A percentile compares a stretch with the other conserved stretches of the same genome.
These are phyloP conservation scores for Ligustrum vulgare DNA, from an alignment of 257 asterid genomes.

Conservation along the genomic window DNA sequence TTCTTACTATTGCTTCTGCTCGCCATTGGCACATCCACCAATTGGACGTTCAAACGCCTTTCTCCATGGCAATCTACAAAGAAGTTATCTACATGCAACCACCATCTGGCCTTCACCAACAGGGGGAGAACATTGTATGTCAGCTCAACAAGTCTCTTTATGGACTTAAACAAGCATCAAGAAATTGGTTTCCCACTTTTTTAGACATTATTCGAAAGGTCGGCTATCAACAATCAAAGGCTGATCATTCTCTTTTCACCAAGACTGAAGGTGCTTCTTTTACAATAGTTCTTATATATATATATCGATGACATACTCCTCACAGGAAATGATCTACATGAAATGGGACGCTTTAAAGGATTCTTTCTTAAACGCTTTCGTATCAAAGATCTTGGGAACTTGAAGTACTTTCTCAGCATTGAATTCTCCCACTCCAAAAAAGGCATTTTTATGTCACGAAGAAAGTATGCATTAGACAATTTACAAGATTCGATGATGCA, in stretches of 20 bases:
- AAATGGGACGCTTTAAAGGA: not conserved
- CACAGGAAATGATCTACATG: constrained; percentile 1
- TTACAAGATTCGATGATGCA: not conserved
- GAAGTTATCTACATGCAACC: constrained; percentile 10
- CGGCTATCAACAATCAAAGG: too few relatives aligned
- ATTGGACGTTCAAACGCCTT: too few relatives aligned
- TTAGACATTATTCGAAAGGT: too few relatives aligned
- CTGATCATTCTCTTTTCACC: not conserved
- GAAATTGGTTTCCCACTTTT: too few relatives aligned
- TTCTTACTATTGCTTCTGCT: constrained; percentile 11
- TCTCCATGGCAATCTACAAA: too few relatives aligned
- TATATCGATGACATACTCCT: constrained; percentile 12
- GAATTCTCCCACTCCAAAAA: too few relatives aligned
- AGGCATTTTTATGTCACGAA: too few relatives aligned
- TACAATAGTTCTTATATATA: not conserved
- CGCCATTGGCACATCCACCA: too few relatives aligned
- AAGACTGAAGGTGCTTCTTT: constrained; percentile 2
- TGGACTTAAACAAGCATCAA: too few relatives aligned
- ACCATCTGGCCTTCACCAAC: constrained; percentile 8
- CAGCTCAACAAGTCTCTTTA: constrained; percentile 8
- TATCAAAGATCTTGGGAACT: too few relatives aligned
- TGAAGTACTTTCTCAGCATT: too few relatives aligned
- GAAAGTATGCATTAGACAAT: not conserved
- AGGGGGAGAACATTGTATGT: constrained; percentile 6
- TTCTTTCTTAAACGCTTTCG: too few relatives aligned